Conservation (phyloP, 257 asterid species). For the Nicotiana noctiflora region DNA sequence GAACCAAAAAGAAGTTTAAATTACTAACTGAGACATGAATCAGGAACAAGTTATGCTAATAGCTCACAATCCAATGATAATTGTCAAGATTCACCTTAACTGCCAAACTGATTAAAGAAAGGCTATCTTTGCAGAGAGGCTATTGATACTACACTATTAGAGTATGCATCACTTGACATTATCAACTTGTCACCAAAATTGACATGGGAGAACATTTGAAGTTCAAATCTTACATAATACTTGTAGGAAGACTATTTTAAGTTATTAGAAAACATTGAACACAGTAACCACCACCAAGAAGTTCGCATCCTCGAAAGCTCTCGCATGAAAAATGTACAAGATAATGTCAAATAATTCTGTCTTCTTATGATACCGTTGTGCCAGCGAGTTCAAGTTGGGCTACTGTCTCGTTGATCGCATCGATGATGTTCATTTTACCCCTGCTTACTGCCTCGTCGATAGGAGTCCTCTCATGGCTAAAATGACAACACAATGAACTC, state of each 20-base stretch:
- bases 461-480: slow-evolving; percentile 86
- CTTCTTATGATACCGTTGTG: slow-evolving; percentile 37
- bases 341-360: not conserved
- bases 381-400: slow-evolving; percentile 59
- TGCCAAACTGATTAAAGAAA: not conserved
- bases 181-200: not conserved
- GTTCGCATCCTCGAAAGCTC: not conserved
- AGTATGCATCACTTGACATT: not conserved
- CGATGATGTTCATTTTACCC: slow-evolving; percentile 62
- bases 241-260: too few species aligned
- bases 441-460: slow-evolving; percentile 69
- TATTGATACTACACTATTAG: not conserved
- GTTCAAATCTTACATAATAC: too few species aligned
- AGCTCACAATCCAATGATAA: not conserved
- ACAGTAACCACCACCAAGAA: too few species aligned
- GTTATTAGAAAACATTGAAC: too few species aligned
- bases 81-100: not conserved
- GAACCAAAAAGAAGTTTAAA: not conserved
- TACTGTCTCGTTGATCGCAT: slow-evolving; percentile 65
- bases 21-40: not conserved
- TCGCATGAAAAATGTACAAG: not conserved
- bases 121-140: not conserved
- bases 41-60: not conserved
- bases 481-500: slow-evolving; percentile 3
- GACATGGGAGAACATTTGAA: not conserved